Evolutionary conservation across 2,329 filamentous ascomycete genomes (phyloP).

Genomic region (Penicillium expansum): DNA sequence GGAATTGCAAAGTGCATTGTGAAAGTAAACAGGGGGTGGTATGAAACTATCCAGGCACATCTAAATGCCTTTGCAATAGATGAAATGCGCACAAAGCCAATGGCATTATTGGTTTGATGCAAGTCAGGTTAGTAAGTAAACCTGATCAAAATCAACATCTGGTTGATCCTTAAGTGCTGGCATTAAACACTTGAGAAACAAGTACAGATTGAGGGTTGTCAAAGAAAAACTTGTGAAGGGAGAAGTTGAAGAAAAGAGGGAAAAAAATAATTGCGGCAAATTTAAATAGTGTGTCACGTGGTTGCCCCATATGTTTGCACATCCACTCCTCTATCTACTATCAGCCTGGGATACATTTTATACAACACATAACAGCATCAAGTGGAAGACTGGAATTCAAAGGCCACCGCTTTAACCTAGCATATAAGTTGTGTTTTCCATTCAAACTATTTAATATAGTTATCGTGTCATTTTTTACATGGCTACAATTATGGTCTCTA

Average conservation of each 20-base stretch:
- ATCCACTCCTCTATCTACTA: background rate
- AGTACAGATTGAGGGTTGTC: background rate
- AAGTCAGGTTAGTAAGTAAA: background rate
- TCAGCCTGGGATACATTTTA: background rate
- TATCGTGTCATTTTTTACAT: background rate
- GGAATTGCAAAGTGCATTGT: background rate
- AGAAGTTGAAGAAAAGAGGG: background rate
- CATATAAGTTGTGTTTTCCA: background rate
- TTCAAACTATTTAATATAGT: background rate
- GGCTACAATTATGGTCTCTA: background rate
- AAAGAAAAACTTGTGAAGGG: background rate
- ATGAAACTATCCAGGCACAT: background rate
- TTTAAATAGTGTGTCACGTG: slow-evolving; percentile 6
- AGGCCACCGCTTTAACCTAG: background rate
- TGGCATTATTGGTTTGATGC: background rate
- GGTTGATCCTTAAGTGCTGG: background rate
- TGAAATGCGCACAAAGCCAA: background rate
- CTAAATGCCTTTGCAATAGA: background rate
- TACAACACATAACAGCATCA: background rate
- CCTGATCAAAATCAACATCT: background rate
- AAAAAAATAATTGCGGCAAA: background rate
- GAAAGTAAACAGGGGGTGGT: too few relatives aligned
- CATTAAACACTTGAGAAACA: background rate
- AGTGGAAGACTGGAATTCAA: background rate
- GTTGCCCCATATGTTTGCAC: background rate